Conservation (phyloP, 2,329 filamentous ascomycete genomes). For the Diaporthe aspalathi region DNA sequence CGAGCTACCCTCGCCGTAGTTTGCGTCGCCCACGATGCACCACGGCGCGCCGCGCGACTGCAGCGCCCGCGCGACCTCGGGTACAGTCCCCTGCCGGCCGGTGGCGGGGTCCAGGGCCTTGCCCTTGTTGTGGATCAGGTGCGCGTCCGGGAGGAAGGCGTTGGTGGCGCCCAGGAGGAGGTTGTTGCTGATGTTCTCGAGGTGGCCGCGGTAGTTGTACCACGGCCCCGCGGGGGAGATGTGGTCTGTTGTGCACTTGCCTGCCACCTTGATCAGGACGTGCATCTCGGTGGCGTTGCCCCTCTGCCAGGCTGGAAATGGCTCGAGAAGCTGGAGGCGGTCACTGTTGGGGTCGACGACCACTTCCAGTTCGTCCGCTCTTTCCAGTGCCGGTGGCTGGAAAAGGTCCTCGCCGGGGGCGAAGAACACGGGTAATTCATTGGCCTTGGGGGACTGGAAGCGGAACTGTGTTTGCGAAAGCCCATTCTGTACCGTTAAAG, state of each 20-base stretch:
- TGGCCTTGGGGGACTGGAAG: conserved; percentile 45
- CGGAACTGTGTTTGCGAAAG: conserved; percentile 38
- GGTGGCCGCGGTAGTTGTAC: conserved; percentile 53
- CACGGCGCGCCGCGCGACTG: conserved; percentile 43
- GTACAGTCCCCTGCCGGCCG: conserved; percentile 42
- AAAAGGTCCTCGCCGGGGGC: conserved; percentile 44
- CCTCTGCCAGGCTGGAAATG: conserved; percentile 45
- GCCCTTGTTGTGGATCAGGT: conserved; percentile 43
- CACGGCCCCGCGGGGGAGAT: conserved; percentile 53
- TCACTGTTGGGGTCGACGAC: conserved; percentile 46
- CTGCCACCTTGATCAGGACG: conserved; percentile 50
- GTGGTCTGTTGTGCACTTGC: conserved; percentile 55
- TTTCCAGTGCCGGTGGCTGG: conserved; percentile 42
- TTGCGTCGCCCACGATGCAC: conserved; percentile 50
- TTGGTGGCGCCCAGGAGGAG: conserved; percentile 50
- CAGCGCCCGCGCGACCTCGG: conserved; percentile 45
- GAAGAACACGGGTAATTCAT: conserved; percentile 46
- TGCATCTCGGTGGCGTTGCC: conserved; percentile 43
- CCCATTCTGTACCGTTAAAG: conserved; percentile 13
- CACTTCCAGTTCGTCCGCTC: conserved; percentile 43
- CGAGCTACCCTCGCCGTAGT: conserved; percentile 84
- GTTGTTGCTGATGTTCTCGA: conserved; percentile 53
- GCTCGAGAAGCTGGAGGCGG: conserved; percentile 46
- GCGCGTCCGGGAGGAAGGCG: conserved; percentile 44
- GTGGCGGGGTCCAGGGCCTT: conserved; percentile 44